These are phyloP conservation scores for Picea glauca DNA, from an alignment of 75 land plant species.

Conservation along the genomic window DNA sequence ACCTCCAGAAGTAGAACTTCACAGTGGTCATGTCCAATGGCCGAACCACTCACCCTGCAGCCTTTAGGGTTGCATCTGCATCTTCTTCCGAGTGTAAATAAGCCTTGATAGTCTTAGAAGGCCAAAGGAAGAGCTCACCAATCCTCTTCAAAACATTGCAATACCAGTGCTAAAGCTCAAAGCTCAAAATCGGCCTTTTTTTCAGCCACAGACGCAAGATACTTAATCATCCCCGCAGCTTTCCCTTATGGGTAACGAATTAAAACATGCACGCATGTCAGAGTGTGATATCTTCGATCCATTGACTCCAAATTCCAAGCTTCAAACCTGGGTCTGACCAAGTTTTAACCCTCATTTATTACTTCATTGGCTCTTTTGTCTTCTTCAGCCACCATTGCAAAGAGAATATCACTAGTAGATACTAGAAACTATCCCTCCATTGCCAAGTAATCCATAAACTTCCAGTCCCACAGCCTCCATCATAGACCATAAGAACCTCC, in stretches of 20 bases:
- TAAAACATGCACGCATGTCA: constrained; percentile 86
- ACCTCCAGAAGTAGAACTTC: constrained; percentile 81
- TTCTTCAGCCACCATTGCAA: constrained; percentile 94
- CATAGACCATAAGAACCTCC: constrained; percentile 69
- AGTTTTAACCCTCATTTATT: constrained; percentile 6
- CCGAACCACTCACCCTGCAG: constrained; percentile 81
- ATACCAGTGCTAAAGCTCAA: constrained; percentile 85
- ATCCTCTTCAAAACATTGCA: constrained; percentile 78
- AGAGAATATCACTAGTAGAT: constrained; percentile 86
- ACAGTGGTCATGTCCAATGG: constrained; percentile 72
- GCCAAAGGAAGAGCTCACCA: constrained; percentile 96
- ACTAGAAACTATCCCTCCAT: constrained; percentile 66
- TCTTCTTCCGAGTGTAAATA: constrained; percentile 94
- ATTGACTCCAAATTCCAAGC: constrained; percentile 84
- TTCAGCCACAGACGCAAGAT: constrained; percentile 86
- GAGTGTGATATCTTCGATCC: constrained; percentile 80
- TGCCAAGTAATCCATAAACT: constrained; percentile 79
- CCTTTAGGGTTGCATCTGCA: constrained; percentile 74
- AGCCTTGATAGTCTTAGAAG: constrained; percentile 96
- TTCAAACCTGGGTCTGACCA: constrained; percentile 57
- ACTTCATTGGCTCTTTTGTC: constrained; percentile 39
- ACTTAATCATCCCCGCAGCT: constrained; percentile 84
- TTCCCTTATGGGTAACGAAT: constrained; percentile 94
- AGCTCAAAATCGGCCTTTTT: constrained; percentile 74
- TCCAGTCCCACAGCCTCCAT: constrained; percentile 97